Evolutionary conservation across 306 rosid genomes (phyloP).

Genomic region (Senna siamea): DNA sequence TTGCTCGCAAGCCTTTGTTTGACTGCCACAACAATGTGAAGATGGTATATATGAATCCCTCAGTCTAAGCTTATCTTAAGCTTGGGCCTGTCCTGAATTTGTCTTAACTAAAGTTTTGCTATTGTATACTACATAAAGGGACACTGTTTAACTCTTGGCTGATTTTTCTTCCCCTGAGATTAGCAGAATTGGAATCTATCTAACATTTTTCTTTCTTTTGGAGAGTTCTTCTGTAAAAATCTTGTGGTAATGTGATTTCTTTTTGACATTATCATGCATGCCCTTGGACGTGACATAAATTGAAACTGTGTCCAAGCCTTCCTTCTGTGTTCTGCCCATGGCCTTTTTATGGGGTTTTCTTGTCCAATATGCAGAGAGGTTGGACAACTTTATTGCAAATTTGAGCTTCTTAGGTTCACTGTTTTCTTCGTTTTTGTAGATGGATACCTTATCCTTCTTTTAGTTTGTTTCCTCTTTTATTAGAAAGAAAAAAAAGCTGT

Average conservation of each 20-base stretch:
- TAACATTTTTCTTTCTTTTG: not conserved
- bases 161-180: not conserved
- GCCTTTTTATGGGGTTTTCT: no score
- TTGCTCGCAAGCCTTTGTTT: constrained; percentile 83
- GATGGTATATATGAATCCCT: constrained; percentile 64
- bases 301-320: no score
- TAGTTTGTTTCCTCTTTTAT: not conserved
- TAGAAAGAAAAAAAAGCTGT: not conserved
- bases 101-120: not conserved
- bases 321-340: not conserved
- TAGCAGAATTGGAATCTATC: constrained; percentile 1
- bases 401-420: not conserved
- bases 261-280: no score
- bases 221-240: constrained; percentile 7
- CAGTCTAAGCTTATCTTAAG: constrained; percentile 20
- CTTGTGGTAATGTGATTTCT: not conserved
- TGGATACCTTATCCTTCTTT: not conserved
- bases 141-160: not conserved
- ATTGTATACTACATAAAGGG: not conserved
- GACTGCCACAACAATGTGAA: constrained; percentile 92
- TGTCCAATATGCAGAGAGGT: no score
- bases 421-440: not conserved
- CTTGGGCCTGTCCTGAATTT: not conserved
- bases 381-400: not conserved
- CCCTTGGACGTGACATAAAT: no score